Percentiles rank a stretch among this genome's conserved stretches.
These are phyloP conservation scores for Geosiphon pyriformis DNA, from an alignment of 192 early-diverging fungal species.

Conservation along the genomic window DNA sequence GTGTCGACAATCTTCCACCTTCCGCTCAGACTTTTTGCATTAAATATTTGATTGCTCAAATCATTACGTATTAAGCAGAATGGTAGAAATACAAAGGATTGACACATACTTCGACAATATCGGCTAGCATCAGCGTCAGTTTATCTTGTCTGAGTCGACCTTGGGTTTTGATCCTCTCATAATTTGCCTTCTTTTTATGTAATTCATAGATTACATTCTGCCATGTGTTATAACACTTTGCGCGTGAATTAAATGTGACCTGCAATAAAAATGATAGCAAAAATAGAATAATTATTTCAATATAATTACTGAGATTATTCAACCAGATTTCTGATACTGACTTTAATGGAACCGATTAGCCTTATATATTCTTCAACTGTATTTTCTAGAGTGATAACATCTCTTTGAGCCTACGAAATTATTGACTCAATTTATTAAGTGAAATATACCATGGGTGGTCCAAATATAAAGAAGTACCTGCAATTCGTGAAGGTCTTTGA, in stretches of 20 bases:
- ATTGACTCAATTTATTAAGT: too few relatives aligned
- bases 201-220: conserved; percentile 66
- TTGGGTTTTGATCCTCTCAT: conserved; percentile 56
- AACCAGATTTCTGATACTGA: too few relatives aligned
- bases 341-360: conserved; percentile 76
- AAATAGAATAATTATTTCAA: too few relatives aligned
- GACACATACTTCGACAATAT: conserved; percentile 56
- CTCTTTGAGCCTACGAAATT: conserved; percentile 51
- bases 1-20: conserved; percentile 43
- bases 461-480: conserved; percentile 43
- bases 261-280: conserved; percentile 20
- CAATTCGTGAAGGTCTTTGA: conserved; percentile 71
- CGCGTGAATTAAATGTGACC: conserved; percentile 71
- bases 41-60: too few relatives aligned
- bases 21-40: conserved; percentile 40
- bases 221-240: conserved; percentile 60
- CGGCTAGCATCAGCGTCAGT: conserved; percentile 33
- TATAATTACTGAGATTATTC: too few relatives aligned
- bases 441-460: background rate
- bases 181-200: conserved; percentile 57
- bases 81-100: too few relatives aligned
- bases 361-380: conserved; percentile 88
- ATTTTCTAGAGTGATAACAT: conserved; percentile 67
- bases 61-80: too few relatives aligned
- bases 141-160: conserved; percentile 44